These are phyloP conservation scores for Senecio squalidus DNA, from an alignment of 140 eudicot genomes.

Conservation along the genomic window DNA sequence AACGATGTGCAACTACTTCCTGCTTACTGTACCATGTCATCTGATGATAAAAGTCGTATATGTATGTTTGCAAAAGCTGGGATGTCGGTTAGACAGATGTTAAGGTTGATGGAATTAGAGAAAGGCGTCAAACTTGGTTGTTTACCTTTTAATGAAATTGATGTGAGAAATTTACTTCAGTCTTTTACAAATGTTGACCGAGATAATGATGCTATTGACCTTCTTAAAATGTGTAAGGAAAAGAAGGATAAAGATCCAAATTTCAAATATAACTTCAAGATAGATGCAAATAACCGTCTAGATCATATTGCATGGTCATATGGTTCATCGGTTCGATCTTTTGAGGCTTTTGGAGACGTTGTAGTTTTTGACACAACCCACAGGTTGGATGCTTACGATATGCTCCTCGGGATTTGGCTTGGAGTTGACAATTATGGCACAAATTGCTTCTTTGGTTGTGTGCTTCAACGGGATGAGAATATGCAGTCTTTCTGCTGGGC, in stretches of 20 bases:
- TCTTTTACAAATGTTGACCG: conserved; percentile 68
- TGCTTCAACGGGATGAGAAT: conserved; percentile 72
- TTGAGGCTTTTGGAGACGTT: conserved; percentile 66
- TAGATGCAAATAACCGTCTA: conserved; percentile 71
- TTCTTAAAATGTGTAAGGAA: conserved; percentile 72
- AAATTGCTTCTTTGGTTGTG: conserved; percentile 67
- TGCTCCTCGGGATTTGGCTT: conserved; percentile 79
- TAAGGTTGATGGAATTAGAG: conserved; percentile 81
- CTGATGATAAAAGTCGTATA: conserved; percentile 84
- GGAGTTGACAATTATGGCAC: conserved; percentile 82
- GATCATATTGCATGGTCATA: conserved; percentile 87
- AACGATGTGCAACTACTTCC: conserved; percentile 53
- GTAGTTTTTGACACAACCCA: conserved; percentile 77
- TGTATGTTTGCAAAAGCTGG: conserved; percentile 92
- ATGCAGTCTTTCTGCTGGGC: conserved; percentile 80
- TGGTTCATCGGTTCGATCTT: conserved; percentile 53
- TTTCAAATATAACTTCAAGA: conserved; percentile 65
- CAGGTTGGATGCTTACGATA: conserved; percentile 82
- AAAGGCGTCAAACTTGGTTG: conserved; percentile 83
- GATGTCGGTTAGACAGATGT: conserved; percentile 86
- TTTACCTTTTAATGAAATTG: conserved; percentile 80
- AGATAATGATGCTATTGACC: conserved; percentile 78
- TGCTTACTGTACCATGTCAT: conserved; percentile 57
- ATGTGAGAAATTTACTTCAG: conserved; percentile 71
- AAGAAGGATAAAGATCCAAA: conserved; percentile 70